phyloP scores from a whole-genome alignment of 805 yeast species.

The Saccharomycopsis sp. region DNA sequence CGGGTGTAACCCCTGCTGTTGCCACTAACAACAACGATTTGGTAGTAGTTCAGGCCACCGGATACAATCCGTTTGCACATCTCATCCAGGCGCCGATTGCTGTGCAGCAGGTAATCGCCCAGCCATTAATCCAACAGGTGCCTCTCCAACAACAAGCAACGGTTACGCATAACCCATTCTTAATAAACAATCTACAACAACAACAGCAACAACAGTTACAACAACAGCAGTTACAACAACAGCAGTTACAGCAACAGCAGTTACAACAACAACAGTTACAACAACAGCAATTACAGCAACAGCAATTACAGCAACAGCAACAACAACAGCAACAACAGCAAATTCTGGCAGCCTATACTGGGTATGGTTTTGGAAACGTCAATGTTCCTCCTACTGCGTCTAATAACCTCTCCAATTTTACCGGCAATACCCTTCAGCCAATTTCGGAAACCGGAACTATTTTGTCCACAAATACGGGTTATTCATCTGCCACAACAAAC shows the following conservation, averaged over 20 bases:
- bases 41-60: constrained; percentile 21
- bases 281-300: constrained; percentile 26
- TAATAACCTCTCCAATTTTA: constrained; percentile 18
- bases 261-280: constrained; percentile 22
- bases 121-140: constrained; percentile 21
- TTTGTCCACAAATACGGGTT: constrained; percentile 13
- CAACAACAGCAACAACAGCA: constrained; percentile 26
- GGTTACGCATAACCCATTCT: constrained; percentile 5
- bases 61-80: constrained; percentile 30
- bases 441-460: constrained; percentile 9
- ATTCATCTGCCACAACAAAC: constrained; percentile 1
- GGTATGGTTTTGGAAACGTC: constrained; percentile 52
- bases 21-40: constrained; percentile 24
- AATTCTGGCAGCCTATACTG: constrained; percentile 38
- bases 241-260: constrained; percentile 21
- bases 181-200: constrained; percentile 21
- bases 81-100: constrained; percentile 25
- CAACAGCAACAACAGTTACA: constrained; percentile 19
- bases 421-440: constrained; percentile 24
- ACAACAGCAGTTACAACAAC: constrained; percentile 20
- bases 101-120: constrained; percentile 23
- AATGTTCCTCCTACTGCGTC: constrained; percentile 21
- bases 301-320: constrained; percentile 21
- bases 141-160: constrained; percentile 4
- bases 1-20: constrained; percentile 31